Percentiles rank a stretch among this genome's conserved stretches.
Conservation (phyloP, 441 rosid species). For the Eutrema salsugineum region DNA sequence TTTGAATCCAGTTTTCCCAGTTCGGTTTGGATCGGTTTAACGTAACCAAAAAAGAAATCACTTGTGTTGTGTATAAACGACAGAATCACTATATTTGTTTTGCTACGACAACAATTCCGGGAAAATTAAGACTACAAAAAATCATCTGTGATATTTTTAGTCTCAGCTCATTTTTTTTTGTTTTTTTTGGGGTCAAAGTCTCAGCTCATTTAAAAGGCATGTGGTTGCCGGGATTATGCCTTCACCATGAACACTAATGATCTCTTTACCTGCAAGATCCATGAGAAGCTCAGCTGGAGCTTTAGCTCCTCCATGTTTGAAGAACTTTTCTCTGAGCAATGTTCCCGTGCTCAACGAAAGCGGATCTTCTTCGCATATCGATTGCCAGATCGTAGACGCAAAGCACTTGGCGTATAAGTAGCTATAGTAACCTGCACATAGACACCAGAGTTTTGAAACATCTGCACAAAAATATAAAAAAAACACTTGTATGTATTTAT, state of each 20-base stretch:
- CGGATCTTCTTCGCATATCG: conserved; percentile 82
- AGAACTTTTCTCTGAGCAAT: conserved; percentile 59
- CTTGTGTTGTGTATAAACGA: no score
- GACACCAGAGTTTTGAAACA: neutral
- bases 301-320: conserved; percentile 89
- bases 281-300: conserved; percentile 66
- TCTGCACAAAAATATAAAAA: neutral
- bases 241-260: conserved; percentile 41
- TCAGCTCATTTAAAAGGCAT: conserved; percentile 58
- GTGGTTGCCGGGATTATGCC: conserved; percentile 72
- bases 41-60: no score
- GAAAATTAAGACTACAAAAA: no score
- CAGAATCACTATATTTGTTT: no score
- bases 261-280: conserved; percentile 68
- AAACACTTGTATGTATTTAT: neutral
- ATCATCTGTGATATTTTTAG: no score
- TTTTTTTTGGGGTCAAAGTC: conserved; percentile 9
- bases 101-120: no score
- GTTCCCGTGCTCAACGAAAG: conserved; percentile 67
- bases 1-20: no score
- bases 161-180: no score
- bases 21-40: no score
- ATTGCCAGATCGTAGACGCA: conserved; percentile 89
- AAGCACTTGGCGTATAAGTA: conserved; percentile 92
- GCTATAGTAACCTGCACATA: conserved; percentile 72